Conservation (phyloP, 164 flowering plant genomes). For the Santalum album region DNA sequence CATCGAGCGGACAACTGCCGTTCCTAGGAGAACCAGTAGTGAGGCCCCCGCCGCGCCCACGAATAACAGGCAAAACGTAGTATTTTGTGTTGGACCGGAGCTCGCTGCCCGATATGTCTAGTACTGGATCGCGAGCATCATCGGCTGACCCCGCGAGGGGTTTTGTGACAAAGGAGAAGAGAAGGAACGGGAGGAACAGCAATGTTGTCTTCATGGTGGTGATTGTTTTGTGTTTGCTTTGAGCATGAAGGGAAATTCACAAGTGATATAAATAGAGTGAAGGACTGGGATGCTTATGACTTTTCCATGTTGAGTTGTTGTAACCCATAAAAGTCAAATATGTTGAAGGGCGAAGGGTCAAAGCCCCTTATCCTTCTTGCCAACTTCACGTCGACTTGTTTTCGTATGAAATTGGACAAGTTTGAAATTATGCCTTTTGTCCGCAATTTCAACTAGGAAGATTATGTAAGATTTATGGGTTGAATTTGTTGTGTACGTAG, state of each 20-base stretch:
- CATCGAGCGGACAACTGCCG: not conserved
- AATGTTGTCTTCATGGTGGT: not conserved
- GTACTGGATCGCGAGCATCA: slow-evolving; percentile 23
- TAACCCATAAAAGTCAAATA: too few species aligned
- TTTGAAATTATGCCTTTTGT: too few species aligned
- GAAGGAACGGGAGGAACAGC: slow-evolving; percentile 1
- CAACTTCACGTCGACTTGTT: too few species aligned
- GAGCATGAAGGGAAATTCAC: not conserved
- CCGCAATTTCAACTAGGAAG: too few species aligned
- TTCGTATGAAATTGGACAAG: too few species aligned
- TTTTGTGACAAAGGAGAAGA: not conserved
- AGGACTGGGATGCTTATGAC: too few species aligned
- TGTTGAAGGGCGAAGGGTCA: too few species aligned
- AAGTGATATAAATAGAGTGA: too few species aligned
- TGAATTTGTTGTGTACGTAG: too few species aligned
- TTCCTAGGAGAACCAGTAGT: not conserved
- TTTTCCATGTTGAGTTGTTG: too few species aligned
- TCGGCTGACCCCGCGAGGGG: slow-evolving; percentile 1
- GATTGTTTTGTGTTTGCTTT: not conserved
- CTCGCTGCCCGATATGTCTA: slow-evolving; percentile 19
- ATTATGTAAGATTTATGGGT: too few species aligned
- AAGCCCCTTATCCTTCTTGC: too few species aligned
- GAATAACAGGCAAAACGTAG: slow-evolving; percentile 35
- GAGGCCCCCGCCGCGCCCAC: slow-evolving; percentile 40
- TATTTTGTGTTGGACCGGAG: slow-evolving; percentile 23